Percentiles rank a stretch among this genome's conserved stretches.
These are phyloP conservation scores for Talaromyces sp. DNA, from an alignment of 2,329 filamentous ascomycete genomes.

Conservation along the genomic window DNA sequence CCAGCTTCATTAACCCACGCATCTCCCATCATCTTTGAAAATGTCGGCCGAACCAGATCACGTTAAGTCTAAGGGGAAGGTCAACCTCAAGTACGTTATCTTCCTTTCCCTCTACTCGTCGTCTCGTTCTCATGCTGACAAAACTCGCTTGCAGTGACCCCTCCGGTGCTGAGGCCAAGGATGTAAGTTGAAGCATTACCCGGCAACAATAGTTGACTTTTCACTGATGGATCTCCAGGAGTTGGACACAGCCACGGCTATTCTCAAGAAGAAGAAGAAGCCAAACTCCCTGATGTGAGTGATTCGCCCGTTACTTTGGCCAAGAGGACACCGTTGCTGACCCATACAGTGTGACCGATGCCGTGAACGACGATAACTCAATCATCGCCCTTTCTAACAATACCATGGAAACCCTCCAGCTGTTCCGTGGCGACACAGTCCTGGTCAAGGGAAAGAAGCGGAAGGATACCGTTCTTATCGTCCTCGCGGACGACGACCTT, in stretches of 20 bases:
- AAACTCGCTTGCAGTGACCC: slow-evolving; percentile 60
- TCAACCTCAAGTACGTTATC: slow-evolving; percentile 68
- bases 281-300: slow-evolving; percentile 94
- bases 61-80: slow-evolving; percentile 70
- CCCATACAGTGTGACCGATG: slow-evolving; percentile 79
- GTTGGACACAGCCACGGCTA: slow-evolving; percentile 90
- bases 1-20: slow-evolving; percentile 4
- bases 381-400: slow-evolving; percentile 97
- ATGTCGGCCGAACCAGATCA: slow-evolving; percentile 68
- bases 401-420: slow-evolving; percentile 96
- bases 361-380: slow-evolving; percentile 98
- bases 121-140: slow-evolving; percentile 36
- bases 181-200: slow-evolving; percentile 52
- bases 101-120: slow-evolving; percentile 2
- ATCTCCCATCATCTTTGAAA: slow-evolving; percentile 28
- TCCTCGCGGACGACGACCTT: slow-evolving; percentile 93
- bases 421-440: slow-evolving; percentile 98
- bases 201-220: not conserved
- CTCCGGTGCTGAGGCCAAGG: slow-evolving; percentile 81
- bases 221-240: slow-evolving; percentile 51
- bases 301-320: not conserved
- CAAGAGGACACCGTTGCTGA: slow-evolving; percentile 19
- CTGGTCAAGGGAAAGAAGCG: slow-evolving; percentile 99
- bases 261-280: slow-evolving; percentile 99
- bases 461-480: slow-evolving; percentile 97